Percentiles rank a stretch among this genome's conserved stretches.
These are phyloP conservation scores for Asterochloris sp. DNA, from an alignment of 139 green algal genomes.

Conservation along the genomic window DNA sequence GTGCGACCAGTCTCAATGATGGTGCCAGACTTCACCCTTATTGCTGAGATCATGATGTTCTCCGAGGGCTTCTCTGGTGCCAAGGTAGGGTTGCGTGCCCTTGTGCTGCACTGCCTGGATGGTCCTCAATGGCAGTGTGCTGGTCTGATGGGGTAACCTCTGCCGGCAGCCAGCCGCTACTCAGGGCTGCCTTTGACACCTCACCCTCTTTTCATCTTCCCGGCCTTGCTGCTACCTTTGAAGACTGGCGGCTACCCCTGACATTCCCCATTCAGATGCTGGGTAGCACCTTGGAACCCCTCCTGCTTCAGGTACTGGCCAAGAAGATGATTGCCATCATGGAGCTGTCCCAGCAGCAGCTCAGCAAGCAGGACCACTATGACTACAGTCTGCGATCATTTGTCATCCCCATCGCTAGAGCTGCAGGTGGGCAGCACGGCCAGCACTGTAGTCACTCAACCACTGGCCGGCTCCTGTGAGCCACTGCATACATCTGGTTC, in stretches of 20 bases:
- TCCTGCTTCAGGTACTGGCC: constrained; percentile 41
- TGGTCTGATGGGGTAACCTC: neutral
- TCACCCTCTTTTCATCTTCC: neutral
- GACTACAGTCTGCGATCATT: constrained; percentile 62
- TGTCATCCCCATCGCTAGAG: constrained; percentile 79
- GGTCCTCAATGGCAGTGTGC: neutral
- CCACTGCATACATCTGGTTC: neutral
- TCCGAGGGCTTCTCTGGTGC: constrained; percentile 75
- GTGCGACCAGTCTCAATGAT: constrained; percentile 86
- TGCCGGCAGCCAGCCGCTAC: neutral
- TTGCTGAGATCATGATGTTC: constrained; percentile 91
- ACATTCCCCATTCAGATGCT: neutral
- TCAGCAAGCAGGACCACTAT: constrained; percentile 77
- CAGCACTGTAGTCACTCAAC: neutral
- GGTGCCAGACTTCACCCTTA: constrained; percentile 87
- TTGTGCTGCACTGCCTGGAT: neutral
- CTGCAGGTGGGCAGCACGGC: constrained; percentile 44
- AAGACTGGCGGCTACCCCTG: neutral
- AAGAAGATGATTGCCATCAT: constrained; percentile 92
- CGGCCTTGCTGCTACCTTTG: neutral
- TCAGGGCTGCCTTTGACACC: neutral
- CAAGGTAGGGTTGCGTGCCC: constrained; percentile 30
- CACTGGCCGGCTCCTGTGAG: neutral
- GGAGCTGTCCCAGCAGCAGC: constrained; percentile 83
- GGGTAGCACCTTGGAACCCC: neutral